Conservation (phyloP, 2,329 filamentous ascomycete species). For the Botrytis porri region DNA sequence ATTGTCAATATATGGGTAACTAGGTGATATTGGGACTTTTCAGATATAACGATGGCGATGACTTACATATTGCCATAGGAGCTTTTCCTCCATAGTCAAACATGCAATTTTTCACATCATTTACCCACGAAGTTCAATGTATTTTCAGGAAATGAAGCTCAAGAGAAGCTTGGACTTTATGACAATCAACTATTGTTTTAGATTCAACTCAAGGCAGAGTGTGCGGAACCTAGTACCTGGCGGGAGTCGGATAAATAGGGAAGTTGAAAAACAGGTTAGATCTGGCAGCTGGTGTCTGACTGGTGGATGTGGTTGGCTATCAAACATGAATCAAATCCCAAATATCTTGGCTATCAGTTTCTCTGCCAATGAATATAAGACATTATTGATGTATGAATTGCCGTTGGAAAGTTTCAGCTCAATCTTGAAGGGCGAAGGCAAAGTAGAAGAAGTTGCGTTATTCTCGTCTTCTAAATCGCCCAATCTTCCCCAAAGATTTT, state of each 20-base stretch:
- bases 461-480: neutral
- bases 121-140: neutral
- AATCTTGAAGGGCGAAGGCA: neutral
- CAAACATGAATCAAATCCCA: conserved; percentile 16
- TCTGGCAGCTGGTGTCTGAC: conserved; percentile 7
- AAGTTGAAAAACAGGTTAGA: neutral
- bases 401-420: conserved; percentile 5
- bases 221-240: neutral
- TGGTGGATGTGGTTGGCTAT: neutral
- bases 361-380: conserved; percentile 1
- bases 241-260: conserved; percentile 6
- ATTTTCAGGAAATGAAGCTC: conserved; percentile 1
- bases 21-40: neutral
- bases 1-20: neutral
- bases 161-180: conserved; percentile 5
- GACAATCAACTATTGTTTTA: conserved; percentile 5
- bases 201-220: neutral
- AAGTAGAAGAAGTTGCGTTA: neutral
- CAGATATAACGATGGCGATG: neutral
- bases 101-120: neutral
- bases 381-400: neutral
- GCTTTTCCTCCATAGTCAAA: neutral
- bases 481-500: neutral
- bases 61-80: neutral
- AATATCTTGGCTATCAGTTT: conserved; percentile 13